Evolutionary conservation across 768 basidiomycete genomes (phyloP).

Genomic region (Suillus brevipes): DNA sequence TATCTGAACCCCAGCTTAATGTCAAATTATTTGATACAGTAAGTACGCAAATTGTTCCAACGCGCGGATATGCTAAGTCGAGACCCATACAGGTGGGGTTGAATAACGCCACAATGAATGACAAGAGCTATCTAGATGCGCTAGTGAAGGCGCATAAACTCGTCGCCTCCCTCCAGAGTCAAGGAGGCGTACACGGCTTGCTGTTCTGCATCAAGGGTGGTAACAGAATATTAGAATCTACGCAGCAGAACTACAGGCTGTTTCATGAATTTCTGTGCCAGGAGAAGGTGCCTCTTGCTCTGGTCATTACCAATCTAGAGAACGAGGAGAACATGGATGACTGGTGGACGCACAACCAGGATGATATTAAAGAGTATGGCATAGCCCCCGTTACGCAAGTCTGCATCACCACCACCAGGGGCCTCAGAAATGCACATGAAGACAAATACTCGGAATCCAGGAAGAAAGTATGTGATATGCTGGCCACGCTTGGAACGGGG

Average conservation of each 20-base stretch:
- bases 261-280: conserved; percentile 37
- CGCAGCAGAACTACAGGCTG: conserved; percentile 31
- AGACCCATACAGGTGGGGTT: conserved; percentile 18
- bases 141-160: conserved; percentile 34
- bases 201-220: conserved; percentile 34
- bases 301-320: conserved; percentile 38
- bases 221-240: conserved; percentile 26
- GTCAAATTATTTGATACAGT: not conserved
- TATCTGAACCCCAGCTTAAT: not conserved
- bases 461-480: conserved; percentile 22
- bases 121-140: conserved; percentile 23
- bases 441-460: conserved; percentile 23
- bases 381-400: conserved; percentile 31
- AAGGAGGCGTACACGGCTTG: conserved; percentile 41
- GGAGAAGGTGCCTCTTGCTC: conserved; percentile 31
- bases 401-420: conserved; percentile 28
- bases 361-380: conserved; percentile 18
- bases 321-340: conserved; percentile 35
- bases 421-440: not conserved
- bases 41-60: not conserved
- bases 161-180: conserved; percentile 31
- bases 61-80: not conserved
- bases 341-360: conserved; percentile 35
- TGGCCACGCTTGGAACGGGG: conserved; percentile 1
- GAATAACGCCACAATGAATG: conserved; percentile 27